Evolutionary conservation across 305 asterid species (phyloP), one percentile per base, ranked within the genome.

Genomic region (Fraxinus nigra): DNA sequence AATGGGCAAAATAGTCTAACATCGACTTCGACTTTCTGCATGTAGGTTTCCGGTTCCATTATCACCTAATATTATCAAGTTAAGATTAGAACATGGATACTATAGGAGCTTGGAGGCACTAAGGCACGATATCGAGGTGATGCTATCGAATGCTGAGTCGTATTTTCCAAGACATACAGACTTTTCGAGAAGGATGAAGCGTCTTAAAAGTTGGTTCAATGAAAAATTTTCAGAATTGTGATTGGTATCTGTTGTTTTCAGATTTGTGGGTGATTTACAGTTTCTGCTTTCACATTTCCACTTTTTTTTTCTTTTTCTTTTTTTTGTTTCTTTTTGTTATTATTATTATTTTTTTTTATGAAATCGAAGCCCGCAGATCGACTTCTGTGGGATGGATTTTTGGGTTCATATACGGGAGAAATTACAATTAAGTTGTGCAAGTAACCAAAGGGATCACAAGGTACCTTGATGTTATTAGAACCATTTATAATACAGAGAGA

Each of bases 1-100:
- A 32, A 14, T 70, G 38, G 24, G 75, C 35, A 14, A 69, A 13
- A 26, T 30, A 26, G 24, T 16, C 40, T 70, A 70, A 70, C 43
- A 33, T 32, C 34, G 0, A 30, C 11, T 5, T 32, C 30, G 13
- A 70, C 75, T 70, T 70, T 70, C 8, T 80, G 72, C 67, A 80
- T 88, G 90, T 92, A 95, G 99, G 93, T 95, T 92, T 84, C 91
- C 97, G 7, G 98, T 93, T 86, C 99, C 99, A 63, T 81, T 95
- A 75, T 94, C 96, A 76, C 97, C 88, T 24, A 89, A 84, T 63
- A 86, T 88, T 80, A 93, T 95, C 89, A 85, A 81, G 85, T 82
- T 78, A 77, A 94, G 99, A 88, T 77, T 95, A 87, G 92, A 88
- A 79, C 88, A 85, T 76, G 82, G 88, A 87, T 95, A 94, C 76